A percentile compares a stretch with the other conserved stretches of the same genome.
These are phyloP conservation scores for Melocanna baccifera DNA, from an alignment of 176 grass and related monocot species.

Conservation along the genomic window DNA sequence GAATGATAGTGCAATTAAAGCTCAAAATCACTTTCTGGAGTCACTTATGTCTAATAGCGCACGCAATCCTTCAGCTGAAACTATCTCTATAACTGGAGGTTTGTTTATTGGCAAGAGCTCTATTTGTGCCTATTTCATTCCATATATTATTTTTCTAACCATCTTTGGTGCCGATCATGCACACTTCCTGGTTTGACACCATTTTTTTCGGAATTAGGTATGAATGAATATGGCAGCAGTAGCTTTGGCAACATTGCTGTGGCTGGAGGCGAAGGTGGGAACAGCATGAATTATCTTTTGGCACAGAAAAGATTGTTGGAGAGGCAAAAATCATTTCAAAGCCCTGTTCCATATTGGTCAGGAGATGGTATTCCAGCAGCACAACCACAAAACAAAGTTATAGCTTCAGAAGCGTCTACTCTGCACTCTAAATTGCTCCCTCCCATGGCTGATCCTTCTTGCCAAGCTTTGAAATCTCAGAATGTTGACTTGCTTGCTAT, in stretches of 20 bases:
- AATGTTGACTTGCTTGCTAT: constrained; percentile 84
- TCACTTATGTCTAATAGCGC: constrained; percentile 83
- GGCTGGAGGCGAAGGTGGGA: constrained; percentile 45
- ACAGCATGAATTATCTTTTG: constrained; percentile 73
- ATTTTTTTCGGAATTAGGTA: constrained; percentile 40
- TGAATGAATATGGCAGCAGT: constrained; percentile 53
- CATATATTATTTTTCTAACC: background rate
- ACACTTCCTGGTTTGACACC: constrained; percentile 14
- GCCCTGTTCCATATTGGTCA: constrained; percentile 66
- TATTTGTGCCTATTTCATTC: constrained; percentile 16
- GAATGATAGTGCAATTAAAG: constrained; percentile 53
- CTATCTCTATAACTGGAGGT: constrained; percentile 58
- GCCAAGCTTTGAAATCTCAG: constrained; percentile 52
- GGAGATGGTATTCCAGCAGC: constrained; percentile 46
- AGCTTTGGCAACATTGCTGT: constrained; percentile 44
- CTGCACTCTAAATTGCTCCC: constrained; percentile 64
- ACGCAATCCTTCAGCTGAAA: constrained; percentile 35
- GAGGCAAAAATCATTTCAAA: constrained; percentile 68
- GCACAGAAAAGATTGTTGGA: constrained; percentile 79
- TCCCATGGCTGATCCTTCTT: constrained; percentile 50
- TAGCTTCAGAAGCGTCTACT: constrained; percentile 42
- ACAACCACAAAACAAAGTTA: constrained; percentile 46
- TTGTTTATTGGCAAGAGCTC: constrained; percentile 29
- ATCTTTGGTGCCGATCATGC: background rate
- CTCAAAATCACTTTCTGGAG: constrained; percentile 86